Base-by-base conservation (phyloP, 2,329 filamentous ascomycete species). In the Arthrobotrys sinensis region DNA sequence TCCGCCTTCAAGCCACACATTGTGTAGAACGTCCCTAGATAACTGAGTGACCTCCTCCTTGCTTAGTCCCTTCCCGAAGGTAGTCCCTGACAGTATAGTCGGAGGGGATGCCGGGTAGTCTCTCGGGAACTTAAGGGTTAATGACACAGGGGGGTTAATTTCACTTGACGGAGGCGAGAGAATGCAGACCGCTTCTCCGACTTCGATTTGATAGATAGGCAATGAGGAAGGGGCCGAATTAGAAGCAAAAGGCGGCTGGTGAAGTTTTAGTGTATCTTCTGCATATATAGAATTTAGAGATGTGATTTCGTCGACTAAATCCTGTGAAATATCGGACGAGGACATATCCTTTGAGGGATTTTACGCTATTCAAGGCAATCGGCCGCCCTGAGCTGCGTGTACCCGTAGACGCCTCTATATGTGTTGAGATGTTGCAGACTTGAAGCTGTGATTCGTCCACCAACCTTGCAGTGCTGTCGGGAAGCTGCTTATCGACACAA, bases 271-370 rank as follows among this genome's bases (percentile, higher is more conserved):
- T 73, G 71, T 76, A 60, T 81, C 57, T 68, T 62, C 40, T 19
- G 83, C 81, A 85, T 94, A 96, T 80, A 96, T 96, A 68, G 93
- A 92, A 84, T 95, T 96, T 82, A 96, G 91, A 79, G 91, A 93
- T 82, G 91, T 91, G 34, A 94, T 86, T 83, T 96, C 93, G 84
- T 96, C 92, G 60, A 85, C 84, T 28, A 95, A 87, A 62, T 86
- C 84, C 57, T 73, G 76, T n/a, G 76, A 60, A 8, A 79, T 69
- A 50, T 69, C 63, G 45, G 62, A 55, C 57, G 40, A 53, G 28
- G 60, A 46, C 65, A 76, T 76, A 43, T 46, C 40, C 28, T 21
- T 55, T 50, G 24, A 38, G n/a, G n/a, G 4, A 60, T 43, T 34
- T 24, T 40, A 40, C 28, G 19, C 36, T 2, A 19, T 43, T 43